A percentile compares a stretch with the other conserved stretches of the same genome.
phyloP scores from a whole-genome alignment of 306 rosid species.

The Prosopis cineraria region DNA sequence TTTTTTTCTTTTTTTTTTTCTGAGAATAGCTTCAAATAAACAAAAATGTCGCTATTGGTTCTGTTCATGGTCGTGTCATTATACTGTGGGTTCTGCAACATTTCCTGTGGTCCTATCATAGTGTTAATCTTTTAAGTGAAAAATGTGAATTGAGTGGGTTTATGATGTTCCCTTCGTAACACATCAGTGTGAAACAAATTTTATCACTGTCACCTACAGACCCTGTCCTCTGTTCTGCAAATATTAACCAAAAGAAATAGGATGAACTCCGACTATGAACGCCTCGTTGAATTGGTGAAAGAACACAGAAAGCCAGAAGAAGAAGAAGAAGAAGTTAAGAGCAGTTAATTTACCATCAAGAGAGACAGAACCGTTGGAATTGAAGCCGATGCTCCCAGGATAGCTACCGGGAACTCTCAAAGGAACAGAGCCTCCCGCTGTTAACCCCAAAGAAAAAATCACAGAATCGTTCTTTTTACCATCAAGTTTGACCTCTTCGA shows the following conservation, averaged over 20 bases:
- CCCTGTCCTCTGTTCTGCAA: not conserved
- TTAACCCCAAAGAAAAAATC: conserved; percentile 69
- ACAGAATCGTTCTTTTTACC: conserved; percentile 47
- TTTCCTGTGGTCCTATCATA: conserved; percentile 28
- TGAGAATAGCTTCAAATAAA: not conserved
- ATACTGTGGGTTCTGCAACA: conserved; percentile 12
- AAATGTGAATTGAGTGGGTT: conserved; percentile 26
- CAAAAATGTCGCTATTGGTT: conserved; percentile 12
- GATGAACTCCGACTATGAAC: not conserved
- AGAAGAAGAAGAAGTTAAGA: not conserved
- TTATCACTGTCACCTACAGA: conserved; percentile 12
- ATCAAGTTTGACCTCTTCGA: conserved; percentile 61
- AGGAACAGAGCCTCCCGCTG: conserved; percentile 60
- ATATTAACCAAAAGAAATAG: not conserved
- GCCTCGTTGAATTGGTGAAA: conserved; percentile 5
- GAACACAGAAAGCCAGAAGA: not conserved
- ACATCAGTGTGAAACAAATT: conserved; percentile 17
- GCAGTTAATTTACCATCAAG: conserved; percentile 68
- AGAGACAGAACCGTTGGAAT: conserved; percentile 85
- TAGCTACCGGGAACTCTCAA: conserved; percentile 79
- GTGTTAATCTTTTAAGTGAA: conserved; percentile 19
- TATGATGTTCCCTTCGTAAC: conserved; percentile 20
- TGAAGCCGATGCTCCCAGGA: conserved; percentile 89
- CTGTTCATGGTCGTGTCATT: not conserved
- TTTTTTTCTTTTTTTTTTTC: not conserved